phyloP scores from a whole-genome alignment of 2,329 filamentous ascomycete species.

The Chaetomiaceae sp. region DNA sequence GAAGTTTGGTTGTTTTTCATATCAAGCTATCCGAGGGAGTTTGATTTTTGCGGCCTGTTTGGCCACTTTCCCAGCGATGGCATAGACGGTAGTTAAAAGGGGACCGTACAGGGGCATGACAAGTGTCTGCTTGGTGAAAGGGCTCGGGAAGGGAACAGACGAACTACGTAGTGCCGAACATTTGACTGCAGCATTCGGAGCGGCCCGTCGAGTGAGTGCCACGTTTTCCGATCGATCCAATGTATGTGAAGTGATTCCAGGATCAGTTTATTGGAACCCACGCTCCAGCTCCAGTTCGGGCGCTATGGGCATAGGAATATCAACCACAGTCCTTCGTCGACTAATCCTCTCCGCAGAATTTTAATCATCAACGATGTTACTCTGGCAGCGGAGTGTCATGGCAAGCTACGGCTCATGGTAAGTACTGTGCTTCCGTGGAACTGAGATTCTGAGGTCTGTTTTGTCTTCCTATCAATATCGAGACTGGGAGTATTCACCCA shows the following conservation, averaged over 20 bases:
- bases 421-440: no score
- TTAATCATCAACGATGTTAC: no score
- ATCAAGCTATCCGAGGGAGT: conserved; percentile 15
- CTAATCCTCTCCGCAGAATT: no score
- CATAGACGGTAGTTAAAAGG: conserved; percentile 23
- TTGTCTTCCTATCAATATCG: no score
- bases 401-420: no score
- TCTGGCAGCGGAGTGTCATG: no score
- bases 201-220: conserved; percentile 2
- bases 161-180: background rate
- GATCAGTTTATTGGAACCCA: background rate
- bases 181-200: conserved; percentile 8
- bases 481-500: no score
- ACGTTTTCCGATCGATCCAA: background rate
- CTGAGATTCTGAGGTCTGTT: no score
- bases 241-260: background rate
- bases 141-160: conserved; percentile 1
- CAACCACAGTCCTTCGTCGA: no score
- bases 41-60: conserved; percentile 14
- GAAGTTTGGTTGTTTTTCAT: conserved; percentile 22
- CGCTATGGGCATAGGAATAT: no score
- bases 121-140: conserved; percentile 17
- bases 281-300: no score
- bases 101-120: conserved; percentile 16
- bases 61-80: conserved; percentile 8